Evolutionary conservation across 441 rosid genomes (phyloP).

Genomic region (Theobroma grandiflorum): DNA sequence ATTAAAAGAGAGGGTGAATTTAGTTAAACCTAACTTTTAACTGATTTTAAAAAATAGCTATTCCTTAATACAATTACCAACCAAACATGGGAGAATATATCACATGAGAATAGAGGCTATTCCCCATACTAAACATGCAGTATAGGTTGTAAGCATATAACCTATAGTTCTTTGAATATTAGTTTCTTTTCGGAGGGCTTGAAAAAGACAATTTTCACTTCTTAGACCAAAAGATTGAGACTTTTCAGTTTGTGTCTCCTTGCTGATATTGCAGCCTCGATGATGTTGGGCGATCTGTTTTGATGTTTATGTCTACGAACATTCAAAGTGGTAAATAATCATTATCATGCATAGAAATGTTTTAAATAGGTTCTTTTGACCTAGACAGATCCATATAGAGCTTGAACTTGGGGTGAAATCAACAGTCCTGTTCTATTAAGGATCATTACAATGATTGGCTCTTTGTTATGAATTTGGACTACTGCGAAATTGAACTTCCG

Average conservation of each 20-base stretch:
- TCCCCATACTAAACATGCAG: no score
- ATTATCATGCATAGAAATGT: background rate
- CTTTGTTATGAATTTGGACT: background rate
- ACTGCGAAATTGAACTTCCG: no score
- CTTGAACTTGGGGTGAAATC: background rate
- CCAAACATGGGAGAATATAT: no score
- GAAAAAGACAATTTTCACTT: background rate
- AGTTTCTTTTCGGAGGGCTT: background rate
- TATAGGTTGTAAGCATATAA: background rate
- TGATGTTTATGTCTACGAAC: background rate
- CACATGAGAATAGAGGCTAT: no score
- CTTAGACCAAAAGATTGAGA: background rate
- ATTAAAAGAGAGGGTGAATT: no score
- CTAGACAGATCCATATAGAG: background rate
- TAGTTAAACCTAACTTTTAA: no score
- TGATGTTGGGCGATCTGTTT: background rate
- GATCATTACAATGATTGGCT: background rate
- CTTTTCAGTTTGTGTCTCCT: background rate
- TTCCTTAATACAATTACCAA: no score
- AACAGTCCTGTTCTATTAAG: background rate
- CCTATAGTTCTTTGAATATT: background rate
- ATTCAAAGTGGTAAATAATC: background rate
- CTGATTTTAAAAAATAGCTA: no score
- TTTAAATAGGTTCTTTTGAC: background rate
- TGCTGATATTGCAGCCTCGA: background rate